phyloP scores from a whole-genome alignment of 2,329 filamentous ascomycete species.

The Sclerotinia sclerotiorum region DNA sequence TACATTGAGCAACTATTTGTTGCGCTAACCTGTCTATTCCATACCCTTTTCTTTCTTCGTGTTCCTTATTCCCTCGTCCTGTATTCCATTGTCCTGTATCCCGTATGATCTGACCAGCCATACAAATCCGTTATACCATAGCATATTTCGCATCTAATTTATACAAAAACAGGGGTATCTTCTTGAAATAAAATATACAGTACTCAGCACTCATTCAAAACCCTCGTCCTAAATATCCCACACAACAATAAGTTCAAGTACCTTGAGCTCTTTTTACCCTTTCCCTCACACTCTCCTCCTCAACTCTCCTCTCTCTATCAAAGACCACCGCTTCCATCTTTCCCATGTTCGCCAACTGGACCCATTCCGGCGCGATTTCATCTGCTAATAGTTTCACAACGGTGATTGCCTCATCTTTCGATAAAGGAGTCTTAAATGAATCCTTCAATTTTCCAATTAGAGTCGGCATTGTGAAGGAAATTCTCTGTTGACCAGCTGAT shows the following conservation, averaged over 20 bases:
- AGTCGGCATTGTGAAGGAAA: slow-evolving; percentile 65
- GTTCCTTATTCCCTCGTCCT: neutral
- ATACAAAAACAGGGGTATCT: slow-evolving; percentile 21
- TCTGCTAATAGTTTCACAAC: slow-evolving; percentile 50
- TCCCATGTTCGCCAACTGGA: slow-evolving; percentile 48
- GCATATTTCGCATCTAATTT: neutral
- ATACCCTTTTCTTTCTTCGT: neutral
- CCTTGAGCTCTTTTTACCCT: slow-evolving; percentile 29
- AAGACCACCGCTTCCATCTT: slow-evolving; percentile 49
- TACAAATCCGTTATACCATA: neutral
- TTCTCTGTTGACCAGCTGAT: slow-evolving; percentile 53
- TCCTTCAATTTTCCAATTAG: slow-evolving; percentile 66
- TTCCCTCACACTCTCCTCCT: slow-evolving; percentile 35
- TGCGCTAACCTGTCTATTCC: neutral
- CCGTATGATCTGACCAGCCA: neutral
- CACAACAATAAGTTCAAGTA: neutral
- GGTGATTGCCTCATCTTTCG: slow-evolving; percentile 47
- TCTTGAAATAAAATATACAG: neutral
- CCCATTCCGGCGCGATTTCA: slow-evolving; percentile 51
- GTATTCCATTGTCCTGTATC: neutral
- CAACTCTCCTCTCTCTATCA: slow-evolving; percentile 40
- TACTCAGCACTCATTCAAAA: neutral
- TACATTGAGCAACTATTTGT: neutral
- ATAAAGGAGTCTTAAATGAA: slow-evolving; percentile 54
- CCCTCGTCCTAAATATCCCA: neutral